Evolutionary conservation across 2,329 filamentous ascomycete species (phyloP).

Genomic region (Cladosporium sp.): DNA sequence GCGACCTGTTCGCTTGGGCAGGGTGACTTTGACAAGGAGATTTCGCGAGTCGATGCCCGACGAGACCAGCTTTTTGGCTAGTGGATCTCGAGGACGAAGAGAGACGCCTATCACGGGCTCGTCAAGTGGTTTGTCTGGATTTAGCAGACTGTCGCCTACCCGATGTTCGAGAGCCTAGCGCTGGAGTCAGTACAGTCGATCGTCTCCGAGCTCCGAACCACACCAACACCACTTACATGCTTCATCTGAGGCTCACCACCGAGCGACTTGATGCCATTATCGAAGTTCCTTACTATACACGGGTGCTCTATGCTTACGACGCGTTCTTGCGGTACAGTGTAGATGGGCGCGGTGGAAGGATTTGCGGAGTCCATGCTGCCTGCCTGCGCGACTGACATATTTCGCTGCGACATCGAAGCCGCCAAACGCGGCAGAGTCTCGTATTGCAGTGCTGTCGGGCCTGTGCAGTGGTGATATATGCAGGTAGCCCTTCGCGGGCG

Average conservation of each 20-base stretch:
- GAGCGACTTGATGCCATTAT: conserved; percentile 60
- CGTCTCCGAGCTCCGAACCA: too few relatives aligned
- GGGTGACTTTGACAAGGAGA: conserved; percentile 76
- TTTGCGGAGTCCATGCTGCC: background rate
- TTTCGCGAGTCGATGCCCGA: conserved; percentile 74
- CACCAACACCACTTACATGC: conserved; percentile 39
- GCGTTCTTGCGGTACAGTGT: conserved; percentile 48
- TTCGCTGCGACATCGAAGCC: background rate
- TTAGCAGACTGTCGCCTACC: conserved; percentile 26
- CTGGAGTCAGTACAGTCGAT: background rate
- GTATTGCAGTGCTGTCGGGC: background rate
- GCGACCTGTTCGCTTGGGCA: conserved; percentile 81
- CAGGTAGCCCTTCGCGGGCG: conserved; percentile 1
- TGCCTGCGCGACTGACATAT: background rate
- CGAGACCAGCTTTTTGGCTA: conserved; percentile 73
- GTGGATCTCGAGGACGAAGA: conserved; percentile 73
- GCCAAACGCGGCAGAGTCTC: background rate
- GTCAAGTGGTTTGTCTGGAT: conserved; percentile 33
- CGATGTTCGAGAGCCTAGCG: conserved; percentile 29
- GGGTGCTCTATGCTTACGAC: conserved; percentile 65
- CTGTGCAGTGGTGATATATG: background rate
- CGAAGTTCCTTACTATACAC: conserved; percentile 60
- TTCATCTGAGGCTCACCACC: conserved; percentile 53
- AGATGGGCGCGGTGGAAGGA: background rate
- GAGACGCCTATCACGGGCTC: conserved; percentile 62